Evolutionary conservation across 176 grass and related monocot species (phyloP).

Genomic region (Eleusine indica): DNA sequence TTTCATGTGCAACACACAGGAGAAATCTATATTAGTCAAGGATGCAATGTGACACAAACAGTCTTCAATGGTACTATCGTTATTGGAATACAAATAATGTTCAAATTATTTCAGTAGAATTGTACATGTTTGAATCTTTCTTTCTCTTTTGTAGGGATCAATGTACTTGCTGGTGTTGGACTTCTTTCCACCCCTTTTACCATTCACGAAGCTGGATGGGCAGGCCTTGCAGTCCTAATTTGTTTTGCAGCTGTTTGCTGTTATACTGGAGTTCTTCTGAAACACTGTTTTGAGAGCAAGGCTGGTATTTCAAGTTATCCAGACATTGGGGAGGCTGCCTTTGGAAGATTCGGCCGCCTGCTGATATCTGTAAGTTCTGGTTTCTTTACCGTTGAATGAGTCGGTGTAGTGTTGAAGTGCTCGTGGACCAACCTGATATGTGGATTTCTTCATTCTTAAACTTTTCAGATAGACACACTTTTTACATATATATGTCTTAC

Average conservation of each 20-base stretch:
- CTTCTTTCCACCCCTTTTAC: conserved; percentile 91
- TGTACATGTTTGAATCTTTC: conserved; percentile 18
- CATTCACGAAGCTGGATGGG: conserved; percentile 83
- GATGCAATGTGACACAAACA: conserved; percentile 86
- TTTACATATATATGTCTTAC: background rate
- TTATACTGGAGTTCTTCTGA: conserved; percentile 87
- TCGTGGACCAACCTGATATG: background rate
- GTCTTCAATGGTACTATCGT: conserved; percentile 83
- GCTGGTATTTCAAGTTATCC: conserved; percentile 86
- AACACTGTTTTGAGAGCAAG: conserved; percentile 89
- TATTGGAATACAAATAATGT: background rate
- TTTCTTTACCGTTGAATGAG: conserved; percentile 19
- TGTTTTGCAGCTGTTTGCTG: conserved; percentile 75
- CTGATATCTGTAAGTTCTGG: conserved; percentile 71
- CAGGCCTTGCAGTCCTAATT: conserved; percentile 59
- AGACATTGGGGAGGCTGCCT: conserved; percentile 96
- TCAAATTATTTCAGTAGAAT: conserved; percentile 13
- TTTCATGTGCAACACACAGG: conserved; percentile 56
- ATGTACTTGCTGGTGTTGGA: conserved; percentile 85
- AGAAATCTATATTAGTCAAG: conserved; percentile 64
- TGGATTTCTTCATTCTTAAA: background rate
- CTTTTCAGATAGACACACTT: background rate
- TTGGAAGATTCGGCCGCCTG: conserved; percentile 80
- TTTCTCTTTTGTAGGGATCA: conserved; percentile 59
- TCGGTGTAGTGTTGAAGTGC: background rate